Percentiles rank a stretch among this genome's conserved stretches.
Evolutionary conservation across 352 stramenopile species (phyloP).

Genomic region (Phytophthora foliorum): DNA sequence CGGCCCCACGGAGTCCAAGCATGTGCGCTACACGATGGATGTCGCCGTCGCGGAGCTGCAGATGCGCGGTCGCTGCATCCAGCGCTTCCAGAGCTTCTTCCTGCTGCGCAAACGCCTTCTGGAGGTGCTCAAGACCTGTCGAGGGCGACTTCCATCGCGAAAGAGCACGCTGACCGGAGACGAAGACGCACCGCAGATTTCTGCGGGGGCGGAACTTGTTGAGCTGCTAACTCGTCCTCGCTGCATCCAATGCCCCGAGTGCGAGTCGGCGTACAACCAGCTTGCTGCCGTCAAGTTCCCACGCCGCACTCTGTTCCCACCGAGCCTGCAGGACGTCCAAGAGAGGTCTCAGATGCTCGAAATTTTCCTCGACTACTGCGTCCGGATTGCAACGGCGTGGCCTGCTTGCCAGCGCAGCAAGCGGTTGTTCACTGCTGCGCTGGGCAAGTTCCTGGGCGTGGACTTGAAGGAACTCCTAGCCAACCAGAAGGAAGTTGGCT

Average conservation of each 20-base stretch:
- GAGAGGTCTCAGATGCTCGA: slow-evolving; percentile 61
- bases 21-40: slow-evolving; percentile 80
- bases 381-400: slow-evolving; percentile 52
- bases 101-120: slow-evolving; percentile 62
- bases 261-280: slow-evolving; percentile 43
- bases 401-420: slow-evolving; percentile 60
- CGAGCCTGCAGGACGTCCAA: slow-evolving; percentile 56
- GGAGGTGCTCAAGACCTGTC: slow-evolving; percentile 55
- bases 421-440: slow-evolving; percentile 42
- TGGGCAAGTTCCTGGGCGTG: slow-evolving; percentile 70
- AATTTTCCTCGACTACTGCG: slow-evolving; percentile 54
- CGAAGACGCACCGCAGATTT: slow-evolving; percentile 21
- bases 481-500: slow-evolving; percentile 27
- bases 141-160: slow-evolving; percentile 25
- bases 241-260: slow-evolving; percentile 48
- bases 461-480: slow-evolving; percentile 43
- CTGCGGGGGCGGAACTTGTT: slow-evolving; percentile 34
- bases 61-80: slow-evolving; percentile 56
- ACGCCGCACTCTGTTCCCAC: slow-evolving; percentile 56
- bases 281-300: slow-evolving; percentile 62
- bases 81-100: slow-evolving; percentile 72
- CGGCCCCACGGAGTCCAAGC: slow-evolving; percentile 53
- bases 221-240: slow-evolving; percentile 35
- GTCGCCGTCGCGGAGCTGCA: slow-evolving; percentile 52
- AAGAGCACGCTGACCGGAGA: slow-evolving; percentile 23